phyloP scores from a whole-genome alignment of 306 rosid species.

The Macrotyloma uniflorum region DNA sequence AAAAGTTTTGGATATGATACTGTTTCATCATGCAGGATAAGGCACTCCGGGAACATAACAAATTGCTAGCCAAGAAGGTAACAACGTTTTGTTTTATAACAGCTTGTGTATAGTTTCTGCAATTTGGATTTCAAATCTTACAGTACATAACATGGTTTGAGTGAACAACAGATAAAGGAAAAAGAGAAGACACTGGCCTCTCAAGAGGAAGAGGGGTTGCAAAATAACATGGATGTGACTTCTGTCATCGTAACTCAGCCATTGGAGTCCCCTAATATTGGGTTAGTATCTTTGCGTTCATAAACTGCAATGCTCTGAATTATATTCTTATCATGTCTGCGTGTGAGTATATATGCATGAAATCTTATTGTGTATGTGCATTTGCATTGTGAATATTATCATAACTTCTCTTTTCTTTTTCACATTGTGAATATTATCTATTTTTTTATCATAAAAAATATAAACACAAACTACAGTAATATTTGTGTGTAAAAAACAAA shows the following conservation, averaged over 20 bases:
- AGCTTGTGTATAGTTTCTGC: not conserved
- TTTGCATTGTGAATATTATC: too few relatives aligned
- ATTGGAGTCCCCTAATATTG: slow-evolving; percentile 46
- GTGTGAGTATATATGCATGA: not conserved
- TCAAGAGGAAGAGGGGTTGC: slow-evolving; percentile 43
- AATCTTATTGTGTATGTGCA: not conserved
- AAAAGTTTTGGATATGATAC: not conserved
- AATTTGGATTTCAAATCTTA: slow-evolving; percentile 16
- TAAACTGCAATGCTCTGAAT: not conserved
- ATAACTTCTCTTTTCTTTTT: too few relatives aligned
- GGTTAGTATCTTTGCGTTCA: slow-evolving; percentile 45
- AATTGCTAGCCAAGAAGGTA: slow-evolving; percentile 66
- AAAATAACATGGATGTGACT: slow-evolving; percentile 34
- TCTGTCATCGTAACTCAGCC: slow-evolving; percentile 43
- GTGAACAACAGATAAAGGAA: slow-evolving; percentile 62
- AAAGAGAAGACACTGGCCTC: slow-evolving; percentile 57
- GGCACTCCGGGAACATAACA: slow-evolving; percentile 77
- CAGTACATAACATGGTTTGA: slow-evolving; percentile 12
- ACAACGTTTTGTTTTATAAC: not conserved
- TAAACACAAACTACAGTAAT: too few relatives aligned
- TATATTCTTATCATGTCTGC: not conserved
- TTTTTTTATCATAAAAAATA: too few relatives aligned
- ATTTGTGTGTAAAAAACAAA: too few relatives aligned
- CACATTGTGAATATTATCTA: too few relatives aligned
- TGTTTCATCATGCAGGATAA: slow-evolving; percentile 58